Conservation (phyloP, 345 rosid species). For the Euphorbia pulcherrima region DNA sequence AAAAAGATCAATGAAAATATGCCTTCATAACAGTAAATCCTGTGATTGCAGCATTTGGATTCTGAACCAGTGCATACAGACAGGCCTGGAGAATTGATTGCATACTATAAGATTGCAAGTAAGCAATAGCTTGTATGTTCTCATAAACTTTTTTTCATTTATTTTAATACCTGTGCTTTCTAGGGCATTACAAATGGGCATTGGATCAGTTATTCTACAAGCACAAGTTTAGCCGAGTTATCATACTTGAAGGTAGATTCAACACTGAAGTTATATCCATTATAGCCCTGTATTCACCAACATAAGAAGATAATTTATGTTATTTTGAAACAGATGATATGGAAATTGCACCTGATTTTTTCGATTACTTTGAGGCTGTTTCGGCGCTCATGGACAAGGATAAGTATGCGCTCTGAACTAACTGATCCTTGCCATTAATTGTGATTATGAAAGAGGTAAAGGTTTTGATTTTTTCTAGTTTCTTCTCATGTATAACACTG, state of each 20-base stretch:
- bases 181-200: constrained; percentile 97
- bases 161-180: constrained; percentile 22
- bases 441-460: neutral
- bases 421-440: constrained; percentile 11
- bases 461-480: neutral
- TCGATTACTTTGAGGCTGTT: constrained; percentile 93
- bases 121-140: constrained; percentile 25
- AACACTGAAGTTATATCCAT: neutral
- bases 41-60: constrained; percentile 67
- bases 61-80: constrained; percentile 65
- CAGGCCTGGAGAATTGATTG: constrained; percentile 87
- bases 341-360: constrained; percentile 97
- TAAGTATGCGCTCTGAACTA: constrained; percentile 47
- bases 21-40: neutral
- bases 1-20: neutral
- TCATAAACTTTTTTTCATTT: constrained; percentile 20
- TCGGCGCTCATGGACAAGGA: constrained; percentile 87
- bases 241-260: constrained; percentile 84
- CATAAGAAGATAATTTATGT: neutral
- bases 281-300: constrained; percentile 9
- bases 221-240: constrained; percentile 71
- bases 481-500: constrained; percentile 6
- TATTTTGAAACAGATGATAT: constrained; percentile 75
- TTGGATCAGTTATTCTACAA: constrained; percentile 79
- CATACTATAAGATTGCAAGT: constrained; percentile 93